A percentile compares a stretch with the other conserved stretches of the same genome.
phyloP scores from a whole-genome alignment of 108 stramenopile genomes.

The Skeletonema potamos region DNA sequence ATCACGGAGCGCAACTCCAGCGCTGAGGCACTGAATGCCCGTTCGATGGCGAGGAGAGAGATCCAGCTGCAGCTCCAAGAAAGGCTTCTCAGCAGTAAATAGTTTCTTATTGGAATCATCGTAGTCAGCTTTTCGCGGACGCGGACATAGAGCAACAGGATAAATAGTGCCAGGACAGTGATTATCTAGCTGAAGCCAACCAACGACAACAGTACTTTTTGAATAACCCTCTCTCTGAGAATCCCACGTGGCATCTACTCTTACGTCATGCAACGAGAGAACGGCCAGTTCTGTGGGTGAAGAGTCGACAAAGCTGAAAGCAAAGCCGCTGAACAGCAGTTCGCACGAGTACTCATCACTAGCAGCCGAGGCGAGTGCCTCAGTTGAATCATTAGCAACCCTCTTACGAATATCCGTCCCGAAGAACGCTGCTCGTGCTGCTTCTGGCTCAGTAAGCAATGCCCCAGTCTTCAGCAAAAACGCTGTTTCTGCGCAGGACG shows the following conservation, averaged over 20 bases:
- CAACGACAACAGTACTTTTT: constrained; percentile 48
- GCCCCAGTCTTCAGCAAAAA: constrained; percentile 3
- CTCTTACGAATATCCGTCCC: constrained; percentile 6
- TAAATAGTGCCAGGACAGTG: constrained; percentile 71
- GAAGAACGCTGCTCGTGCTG: constrained; percentile 43
- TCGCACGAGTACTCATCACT: constrained; percentile 51
- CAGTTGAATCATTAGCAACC: not conserved
- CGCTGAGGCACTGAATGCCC: constrained; percentile 55
- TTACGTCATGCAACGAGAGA: constrained; percentile 53
- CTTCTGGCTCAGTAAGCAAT: constrained; percentile 47
- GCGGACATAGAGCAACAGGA: constrained; percentile 68
- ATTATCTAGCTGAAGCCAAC: constrained; percentile 80
- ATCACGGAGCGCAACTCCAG: constrained; percentile 62
- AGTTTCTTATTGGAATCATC: not conserved
- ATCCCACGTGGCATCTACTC: constrained; percentile 61
- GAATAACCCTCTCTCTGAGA: constrained; percentile 50
- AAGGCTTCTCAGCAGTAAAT: constrained; percentile 28
- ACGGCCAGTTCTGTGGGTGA: constrained; percentile 68
- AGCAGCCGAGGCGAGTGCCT: not conserved
- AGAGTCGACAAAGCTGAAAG: constrained; percentile 72
- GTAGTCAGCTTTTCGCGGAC: not conserved
- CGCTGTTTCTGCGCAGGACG: constrained; percentile 29
- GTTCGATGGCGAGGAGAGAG: constrained; percentile 72
- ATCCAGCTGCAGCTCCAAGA: constrained; percentile 55
- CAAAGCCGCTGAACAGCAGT: constrained; percentile 54